phyloP scores from a whole-genome alignment of 257 asterid genomes.

The Gardenia jasminoides region DNA sequence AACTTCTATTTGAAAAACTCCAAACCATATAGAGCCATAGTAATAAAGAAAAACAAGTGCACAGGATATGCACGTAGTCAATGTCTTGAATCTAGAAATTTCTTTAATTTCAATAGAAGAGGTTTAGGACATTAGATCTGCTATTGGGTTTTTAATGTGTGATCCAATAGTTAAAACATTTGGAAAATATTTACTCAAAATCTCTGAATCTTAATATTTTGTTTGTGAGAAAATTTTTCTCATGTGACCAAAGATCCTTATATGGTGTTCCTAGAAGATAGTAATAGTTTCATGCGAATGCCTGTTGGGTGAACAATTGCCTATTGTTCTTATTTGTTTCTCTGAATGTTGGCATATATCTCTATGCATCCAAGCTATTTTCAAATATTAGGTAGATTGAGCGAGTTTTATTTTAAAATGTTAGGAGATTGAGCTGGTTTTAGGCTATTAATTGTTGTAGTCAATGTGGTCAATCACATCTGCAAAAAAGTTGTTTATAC shows the following conservation, averaged over 20 bases:
- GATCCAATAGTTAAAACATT: not conserved
- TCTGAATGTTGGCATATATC: not conserved
- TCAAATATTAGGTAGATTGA: not conserved
- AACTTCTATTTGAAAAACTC: no score
- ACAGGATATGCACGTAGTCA: no score
- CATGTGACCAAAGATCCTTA: not conserved
- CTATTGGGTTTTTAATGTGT: no score
- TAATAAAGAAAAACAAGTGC: no score
- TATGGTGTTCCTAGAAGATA: not conserved
- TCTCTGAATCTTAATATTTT: not conserved
- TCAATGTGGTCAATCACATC: not conserved
- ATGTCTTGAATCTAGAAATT: no score
- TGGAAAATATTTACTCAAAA: not conserved
- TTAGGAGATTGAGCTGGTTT: not conserved
- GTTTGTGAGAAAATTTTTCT: not conserved
- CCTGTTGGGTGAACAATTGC: not conserved
- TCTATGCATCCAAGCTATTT: not conserved
- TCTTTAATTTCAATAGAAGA: no score
- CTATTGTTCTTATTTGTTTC: not conserved
- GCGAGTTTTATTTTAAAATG: not conserved
- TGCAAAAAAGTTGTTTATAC: not conserved
- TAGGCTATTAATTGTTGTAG: not conserved
- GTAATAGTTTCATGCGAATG: not conserved
- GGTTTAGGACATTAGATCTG: no score
- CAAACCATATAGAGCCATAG: no score